Percentiles rank a stretch among this genome's conserved stretches.
These are phyloP conservation scores for Tuber microsphaerosporum DNA, from an alignment of 495 filamentous ascomycete species.

Conservation along the genomic window DNA sequence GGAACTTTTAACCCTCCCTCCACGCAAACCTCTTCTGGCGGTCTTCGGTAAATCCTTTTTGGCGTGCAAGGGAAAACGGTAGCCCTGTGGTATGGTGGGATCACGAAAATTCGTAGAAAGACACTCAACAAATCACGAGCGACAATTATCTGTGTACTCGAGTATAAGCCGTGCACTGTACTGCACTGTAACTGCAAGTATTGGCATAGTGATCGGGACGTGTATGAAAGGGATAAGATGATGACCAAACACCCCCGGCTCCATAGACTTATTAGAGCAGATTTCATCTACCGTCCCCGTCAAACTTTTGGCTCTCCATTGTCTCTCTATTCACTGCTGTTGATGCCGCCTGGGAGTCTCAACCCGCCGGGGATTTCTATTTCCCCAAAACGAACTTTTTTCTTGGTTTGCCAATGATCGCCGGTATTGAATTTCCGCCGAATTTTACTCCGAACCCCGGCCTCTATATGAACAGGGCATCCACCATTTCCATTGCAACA, in stretches of 20 bases:
- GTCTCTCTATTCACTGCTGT: background rate
- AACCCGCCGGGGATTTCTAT: background rate
- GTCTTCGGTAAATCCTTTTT: background rate
- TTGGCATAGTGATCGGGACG: background rate
- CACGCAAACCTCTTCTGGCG: background rate
- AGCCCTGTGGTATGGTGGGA: background rate
- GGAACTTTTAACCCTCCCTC: background rate
- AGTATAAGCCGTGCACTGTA: background rate
- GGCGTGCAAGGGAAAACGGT: background rate
- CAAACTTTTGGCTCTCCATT: background rate
- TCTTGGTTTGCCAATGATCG: background rate
- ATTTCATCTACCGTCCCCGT: background rate
- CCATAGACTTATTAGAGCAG: background rate
- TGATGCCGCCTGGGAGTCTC: background rate
- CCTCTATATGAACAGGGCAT: background rate
- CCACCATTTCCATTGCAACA: background rate
- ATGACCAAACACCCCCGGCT: background rate
- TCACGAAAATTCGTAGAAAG: slow-evolving; percentile 5
- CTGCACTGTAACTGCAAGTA: background rate
- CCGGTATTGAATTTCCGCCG: background rate
- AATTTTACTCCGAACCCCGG: background rate
- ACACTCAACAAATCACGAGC: background rate
- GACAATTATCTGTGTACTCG: background rate
- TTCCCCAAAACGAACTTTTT: background rate
- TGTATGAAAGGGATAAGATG: background rate